These are phyloP conservation scores for Fusarium sp. DNA, from an alignment of 2,329 filamentous ascomycete genomes.

Conservation along the genomic window DNA sequence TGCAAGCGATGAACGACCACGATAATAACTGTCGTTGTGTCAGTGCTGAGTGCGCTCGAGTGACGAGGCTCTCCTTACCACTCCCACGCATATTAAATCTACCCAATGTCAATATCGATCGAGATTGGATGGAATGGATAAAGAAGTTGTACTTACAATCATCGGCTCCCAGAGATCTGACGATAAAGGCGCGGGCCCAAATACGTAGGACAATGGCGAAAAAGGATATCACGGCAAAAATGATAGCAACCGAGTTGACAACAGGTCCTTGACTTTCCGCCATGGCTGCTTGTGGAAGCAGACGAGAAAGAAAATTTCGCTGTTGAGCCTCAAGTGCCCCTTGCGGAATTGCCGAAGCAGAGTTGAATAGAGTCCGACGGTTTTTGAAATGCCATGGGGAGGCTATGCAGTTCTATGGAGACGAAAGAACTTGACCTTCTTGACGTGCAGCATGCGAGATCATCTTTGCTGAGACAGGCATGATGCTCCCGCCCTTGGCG, in stretches of 20 bases:
- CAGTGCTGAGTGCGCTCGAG: background rate
- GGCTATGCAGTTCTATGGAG: background rate
- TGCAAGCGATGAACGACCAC: constrained; percentile 26
- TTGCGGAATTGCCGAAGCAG: background rate
- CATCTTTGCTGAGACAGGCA: background rate
- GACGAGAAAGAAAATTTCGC: background rate
- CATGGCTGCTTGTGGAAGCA: background rate
- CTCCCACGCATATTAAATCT: constrained; percentile 34
- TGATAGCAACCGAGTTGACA: constrained; percentile 22
- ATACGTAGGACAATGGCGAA: constrained; percentile 26
- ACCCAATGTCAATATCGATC: background rate
- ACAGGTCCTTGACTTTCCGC: constrained; percentile 21
- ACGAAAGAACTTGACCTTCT: background rate
- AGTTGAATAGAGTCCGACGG: constrained; percentile 14
- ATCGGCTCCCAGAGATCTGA: constrained; percentile 23
- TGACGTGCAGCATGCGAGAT: background rate
- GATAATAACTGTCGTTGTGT: constrained; percentile 1
- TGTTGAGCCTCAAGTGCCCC: background rate
- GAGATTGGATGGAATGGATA: background rate
- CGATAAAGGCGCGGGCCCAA: constrained; percentile 29
- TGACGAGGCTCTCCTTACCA: background rate
- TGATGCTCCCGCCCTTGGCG: background rate
- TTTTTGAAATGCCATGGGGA: background rate
- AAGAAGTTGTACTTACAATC: constrained; percentile 17
- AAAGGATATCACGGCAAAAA: constrained; percentile 28